Conservation (phyloP, 441 rosid genomes). For the California macrophylla region DNA sequence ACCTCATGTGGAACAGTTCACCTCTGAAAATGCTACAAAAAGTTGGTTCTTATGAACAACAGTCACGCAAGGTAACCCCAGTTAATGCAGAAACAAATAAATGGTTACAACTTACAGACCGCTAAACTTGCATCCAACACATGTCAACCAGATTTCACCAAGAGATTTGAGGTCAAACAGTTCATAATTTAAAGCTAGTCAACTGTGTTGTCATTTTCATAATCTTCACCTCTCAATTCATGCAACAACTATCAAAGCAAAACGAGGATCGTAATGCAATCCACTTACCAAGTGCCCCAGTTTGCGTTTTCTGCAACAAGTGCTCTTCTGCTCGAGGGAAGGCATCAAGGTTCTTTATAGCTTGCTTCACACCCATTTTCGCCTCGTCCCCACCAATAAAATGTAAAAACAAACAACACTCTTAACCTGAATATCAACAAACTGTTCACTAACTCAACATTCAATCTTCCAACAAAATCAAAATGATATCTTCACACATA, state of each 20-base stretch:
- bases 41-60: neutral
- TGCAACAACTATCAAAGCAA: neutral
- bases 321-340: conserved; percentile 97
- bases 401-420: neutral
- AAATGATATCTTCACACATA: too few relatives aligned
- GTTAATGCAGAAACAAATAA: too few relatives aligned
- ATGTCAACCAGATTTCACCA: neutral
- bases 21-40: neutral
- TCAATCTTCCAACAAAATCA: neutral
- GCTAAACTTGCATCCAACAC: neutral
- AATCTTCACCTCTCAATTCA: neutral
- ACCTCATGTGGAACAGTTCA: neutral
- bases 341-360: conserved; percentile 71
- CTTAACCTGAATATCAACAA: neutral
- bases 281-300: conserved; percentile 74
- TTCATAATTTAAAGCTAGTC: neutral
- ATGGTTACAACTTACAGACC: neutral
- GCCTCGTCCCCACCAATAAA: conserved; percentile 1
- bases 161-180: neutral
- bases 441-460: neutral
- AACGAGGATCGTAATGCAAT: neutral
- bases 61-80: neutral
- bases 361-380: conserved; percentile 74
- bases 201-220: neutral
- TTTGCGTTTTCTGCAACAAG: conserved; percentile 80